Percentiles rank a stretch among this genome's conserved stretches.
Evolutionary conservation across 805 yeast genomes (phyloP).

Genomic region (Candida silvicultrix): DNA sequence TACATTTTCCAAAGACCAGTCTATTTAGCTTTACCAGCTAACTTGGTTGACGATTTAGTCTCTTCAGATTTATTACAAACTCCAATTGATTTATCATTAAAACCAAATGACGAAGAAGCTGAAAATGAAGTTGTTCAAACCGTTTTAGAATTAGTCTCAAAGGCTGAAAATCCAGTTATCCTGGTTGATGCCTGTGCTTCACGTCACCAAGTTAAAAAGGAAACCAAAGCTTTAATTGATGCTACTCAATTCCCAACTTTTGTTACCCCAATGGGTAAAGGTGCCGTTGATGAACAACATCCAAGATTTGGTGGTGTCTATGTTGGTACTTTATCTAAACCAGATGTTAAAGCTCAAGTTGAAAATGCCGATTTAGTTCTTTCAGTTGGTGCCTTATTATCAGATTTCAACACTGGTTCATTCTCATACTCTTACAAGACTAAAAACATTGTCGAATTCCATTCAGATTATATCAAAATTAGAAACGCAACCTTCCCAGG

Average conservation of each 20-base stretch:
- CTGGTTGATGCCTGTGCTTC: conserved; percentile 85
- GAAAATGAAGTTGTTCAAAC: conserved; percentile 56
- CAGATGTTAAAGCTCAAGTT: conserved; percentile 65
- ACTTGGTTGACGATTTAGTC: conserved; percentile 62
- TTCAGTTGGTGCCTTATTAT: conserved; percentile 76
- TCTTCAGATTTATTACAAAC: conserved; percentile 50
- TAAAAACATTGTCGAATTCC: conserved; percentile 71
- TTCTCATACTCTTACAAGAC: conserved; percentile 73
- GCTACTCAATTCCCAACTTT: conserved; percentile 74
- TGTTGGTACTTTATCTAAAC: conserved; percentile 73
- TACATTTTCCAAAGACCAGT: conserved; percentile 73
- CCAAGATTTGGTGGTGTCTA: conserved; percentile 80
- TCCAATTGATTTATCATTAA: conserved; percentile 56
- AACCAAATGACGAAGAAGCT: conserved; percentile 52
- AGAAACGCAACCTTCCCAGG: conserved; percentile 66
- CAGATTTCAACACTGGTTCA: conserved; percentile 89
- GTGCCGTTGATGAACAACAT: conserved; percentile 65
- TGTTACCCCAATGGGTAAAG: conserved; percentile 90
- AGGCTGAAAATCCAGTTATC: conserved; percentile 65
- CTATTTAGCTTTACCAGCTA: conserved; percentile 77
- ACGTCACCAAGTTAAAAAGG: conserved; percentile 64
- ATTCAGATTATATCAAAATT: conserved; percentile 68
- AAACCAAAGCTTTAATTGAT: conserved; percentile 55
- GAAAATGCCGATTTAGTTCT: conserved; percentile 70
- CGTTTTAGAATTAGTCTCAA: conserved; percentile 43